Percentiles rank a stretch among this genome's conserved stretches.
Conservation (phyloP, 176 grass and related monocot genomes). For the Bonia amplexicaulis region DNA sequence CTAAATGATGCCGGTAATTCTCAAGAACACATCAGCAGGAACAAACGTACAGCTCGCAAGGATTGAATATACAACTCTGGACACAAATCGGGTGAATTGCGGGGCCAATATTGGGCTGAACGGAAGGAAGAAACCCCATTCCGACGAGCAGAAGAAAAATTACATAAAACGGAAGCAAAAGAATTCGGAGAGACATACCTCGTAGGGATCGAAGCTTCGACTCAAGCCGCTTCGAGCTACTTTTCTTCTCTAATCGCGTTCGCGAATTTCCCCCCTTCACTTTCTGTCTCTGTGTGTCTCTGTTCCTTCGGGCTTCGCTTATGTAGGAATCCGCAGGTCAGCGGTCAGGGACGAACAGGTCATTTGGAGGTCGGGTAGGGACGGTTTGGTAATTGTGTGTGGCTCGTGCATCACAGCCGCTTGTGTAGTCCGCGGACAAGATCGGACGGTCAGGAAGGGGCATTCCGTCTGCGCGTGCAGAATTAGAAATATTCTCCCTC, state of each 20-base stretch:
- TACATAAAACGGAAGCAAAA: background rate
- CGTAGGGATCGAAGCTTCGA: background rate
- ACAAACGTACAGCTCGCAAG: background rate
- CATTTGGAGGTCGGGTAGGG: background rate
- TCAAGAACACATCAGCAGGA: background rate
- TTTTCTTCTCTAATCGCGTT: background rate
- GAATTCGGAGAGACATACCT: background rate
- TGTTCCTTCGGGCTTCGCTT: background rate
- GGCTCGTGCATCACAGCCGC: background rate
- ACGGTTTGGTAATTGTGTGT: constrained; percentile 1
- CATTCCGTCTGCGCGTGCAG: background rate
- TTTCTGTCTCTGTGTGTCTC: background rate
- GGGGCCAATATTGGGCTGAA: background rate
- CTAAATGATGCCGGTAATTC: background rate
- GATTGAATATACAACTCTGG: too few relatives aligned
- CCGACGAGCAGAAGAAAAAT: background rate
- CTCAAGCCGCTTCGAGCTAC: background rate
- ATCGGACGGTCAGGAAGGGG: background rate
- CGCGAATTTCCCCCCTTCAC: background rate
- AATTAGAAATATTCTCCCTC: background rate
- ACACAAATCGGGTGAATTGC: background rate
- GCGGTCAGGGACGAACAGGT: constrained; percentile 4
- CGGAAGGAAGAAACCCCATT: background rate
- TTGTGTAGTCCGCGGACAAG: background rate
- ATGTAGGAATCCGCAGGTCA: constrained; percentile 18